Conservation (phyloP, 805 yeast species). For the Saccharomycopsis capsularis region DNA sequence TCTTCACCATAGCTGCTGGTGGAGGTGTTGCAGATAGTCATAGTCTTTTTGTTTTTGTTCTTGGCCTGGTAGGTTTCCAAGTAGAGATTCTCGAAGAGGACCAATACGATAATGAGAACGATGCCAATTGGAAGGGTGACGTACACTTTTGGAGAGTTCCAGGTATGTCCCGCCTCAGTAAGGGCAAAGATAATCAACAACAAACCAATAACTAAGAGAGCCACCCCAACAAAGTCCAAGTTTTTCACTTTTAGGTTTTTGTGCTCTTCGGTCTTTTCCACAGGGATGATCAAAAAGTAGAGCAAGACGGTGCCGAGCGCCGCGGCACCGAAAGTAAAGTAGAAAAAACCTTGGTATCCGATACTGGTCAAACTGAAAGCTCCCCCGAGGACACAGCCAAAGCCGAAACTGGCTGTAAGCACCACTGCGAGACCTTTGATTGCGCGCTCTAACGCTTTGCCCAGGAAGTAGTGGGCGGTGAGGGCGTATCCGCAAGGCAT, state of each 20-base stretch:
- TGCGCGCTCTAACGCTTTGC: slow-evolving; percentile 27
- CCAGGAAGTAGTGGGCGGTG: slow-evolving; percentile 29
- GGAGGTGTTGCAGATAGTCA: not conserved
- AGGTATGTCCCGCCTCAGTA: slow-evolving; percentile 39
- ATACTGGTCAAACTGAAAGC: slow-evolving; percentile 33
- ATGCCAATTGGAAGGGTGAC: slow-evolving; percentile 37
- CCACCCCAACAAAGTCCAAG: slow-evolving; percentile 33
- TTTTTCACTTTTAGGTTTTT: slow-evolving; percentile 24
- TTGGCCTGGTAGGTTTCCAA: slow-evolving; percentile 21
- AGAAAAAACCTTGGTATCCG: slow-evolving; percentile 37
- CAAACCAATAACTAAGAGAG: slow-evolving; percentile 31
- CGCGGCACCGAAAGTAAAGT: slow-evolving; percentile 32
- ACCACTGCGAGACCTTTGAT: slow-evolving; percentile 27
- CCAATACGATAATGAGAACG: slow-evolving; percentile 26
- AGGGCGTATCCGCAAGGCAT: slow-evolving; percentile 34
- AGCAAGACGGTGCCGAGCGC: slow-evolving; percentile 23
- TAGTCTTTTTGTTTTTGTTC: not conserved
- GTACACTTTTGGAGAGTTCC: slow-evolving; percentile 36
- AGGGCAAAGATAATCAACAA: slow-evolving; percentile 37
- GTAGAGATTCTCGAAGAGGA: slow-evolving; percentile 29
- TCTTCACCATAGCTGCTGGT: not conserved
- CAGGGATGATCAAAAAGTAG: slow-evolving; percentile 28
- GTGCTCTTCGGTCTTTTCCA: slow-evolving; percentile 26
- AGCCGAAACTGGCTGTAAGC: slow-evolving; percentile 30
- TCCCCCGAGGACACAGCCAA: slow-evolving; percentile 40